Conservation (phyloP, 495 filamentous ascomycete genomes). For the Tuber brumale region DNA sequence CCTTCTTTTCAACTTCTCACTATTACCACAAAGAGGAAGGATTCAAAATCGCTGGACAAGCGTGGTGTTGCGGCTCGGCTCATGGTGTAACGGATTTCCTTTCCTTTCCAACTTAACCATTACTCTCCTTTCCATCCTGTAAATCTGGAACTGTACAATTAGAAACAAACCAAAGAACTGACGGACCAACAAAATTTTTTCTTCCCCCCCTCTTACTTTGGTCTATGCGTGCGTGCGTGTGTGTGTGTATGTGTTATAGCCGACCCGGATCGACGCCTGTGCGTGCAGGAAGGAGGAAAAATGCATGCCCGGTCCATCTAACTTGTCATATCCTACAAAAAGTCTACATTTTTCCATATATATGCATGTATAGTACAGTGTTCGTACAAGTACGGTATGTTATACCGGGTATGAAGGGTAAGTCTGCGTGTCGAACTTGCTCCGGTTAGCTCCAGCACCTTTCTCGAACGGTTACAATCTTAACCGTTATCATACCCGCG, state of each 20-base stretch:
- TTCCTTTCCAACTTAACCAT: background rate
- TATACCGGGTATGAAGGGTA: background rate
- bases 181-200: background rate
- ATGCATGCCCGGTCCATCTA: background rate
- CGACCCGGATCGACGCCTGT: constrained; percentile 1
- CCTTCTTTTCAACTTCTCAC: background rate
- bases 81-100: background rate
- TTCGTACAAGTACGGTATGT: background rate
- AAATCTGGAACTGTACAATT: constrained; percentile 1
- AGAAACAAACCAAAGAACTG: background rate
- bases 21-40: background rate
- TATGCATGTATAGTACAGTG: no score
- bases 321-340: background rate
- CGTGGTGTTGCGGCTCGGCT: constrained; percentile 3
- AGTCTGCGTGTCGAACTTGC: no score
- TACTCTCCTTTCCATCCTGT: background rate
- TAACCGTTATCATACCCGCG: no score
- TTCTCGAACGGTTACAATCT: no score
- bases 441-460: no score
- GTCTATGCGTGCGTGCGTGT: background rate
- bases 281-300: background rate
- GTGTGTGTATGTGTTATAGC: background rate
- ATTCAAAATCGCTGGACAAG: constrained; percentile 2
- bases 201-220: background rate
- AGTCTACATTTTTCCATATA: background rate